These are phyloP conservation scores for Pachysandra terminalis DNA, from an alignment of 164 flowering plant genomes.

Conservation along the genomic window DNA sequence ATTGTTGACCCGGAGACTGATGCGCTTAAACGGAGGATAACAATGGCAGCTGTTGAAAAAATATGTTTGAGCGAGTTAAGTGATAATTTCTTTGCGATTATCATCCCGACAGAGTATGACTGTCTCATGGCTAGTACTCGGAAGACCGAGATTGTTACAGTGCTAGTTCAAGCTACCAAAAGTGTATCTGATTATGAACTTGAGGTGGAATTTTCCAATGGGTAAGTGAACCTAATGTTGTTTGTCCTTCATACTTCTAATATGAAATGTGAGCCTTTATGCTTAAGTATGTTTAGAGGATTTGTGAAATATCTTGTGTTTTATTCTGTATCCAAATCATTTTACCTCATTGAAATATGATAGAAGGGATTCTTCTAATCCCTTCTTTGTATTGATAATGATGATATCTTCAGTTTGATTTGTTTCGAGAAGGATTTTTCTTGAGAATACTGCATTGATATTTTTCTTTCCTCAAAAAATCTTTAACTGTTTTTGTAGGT, in stretches of 20 bases:
- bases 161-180: conserved; percentile 74
- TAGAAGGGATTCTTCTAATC: too few relatives aligned
- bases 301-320: too few relatives aligned
- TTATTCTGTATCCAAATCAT: too few relatives aligned
- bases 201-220: conserved; percentile 69
- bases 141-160: conserved; percentile 83
- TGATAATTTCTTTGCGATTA: conserved; percentile 84
- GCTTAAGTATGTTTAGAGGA: too few relatives aligned
- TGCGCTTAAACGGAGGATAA: conserved; percentile 72
- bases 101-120: conserved; percentile 89
- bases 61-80: conserved; percentile 81
- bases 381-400: too few relatives aligned
- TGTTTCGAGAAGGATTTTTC: too few relatives aligned
- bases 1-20: conserved; percentile 77
- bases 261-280: too few relatives aligned
- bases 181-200: conserved; percentile 67
- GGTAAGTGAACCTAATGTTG: conserved; percentile 35
- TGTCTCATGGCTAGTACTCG: conserved; percentile 87
- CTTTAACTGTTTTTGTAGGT: conserved; percentile 37
- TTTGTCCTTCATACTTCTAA: not conserved
- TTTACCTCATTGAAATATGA: too few relatives aligned
- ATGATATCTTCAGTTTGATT: too few relatives aligned
- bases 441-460: too few relatives aligned
- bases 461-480: too few relatives aligned
- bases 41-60: conserved; percentile 81